Percentiles rank a stretch among this genome's conserved stretches.
Conservation (phyloP, 148 eudicot species). For the Fallopia convolvulus region DNA sequence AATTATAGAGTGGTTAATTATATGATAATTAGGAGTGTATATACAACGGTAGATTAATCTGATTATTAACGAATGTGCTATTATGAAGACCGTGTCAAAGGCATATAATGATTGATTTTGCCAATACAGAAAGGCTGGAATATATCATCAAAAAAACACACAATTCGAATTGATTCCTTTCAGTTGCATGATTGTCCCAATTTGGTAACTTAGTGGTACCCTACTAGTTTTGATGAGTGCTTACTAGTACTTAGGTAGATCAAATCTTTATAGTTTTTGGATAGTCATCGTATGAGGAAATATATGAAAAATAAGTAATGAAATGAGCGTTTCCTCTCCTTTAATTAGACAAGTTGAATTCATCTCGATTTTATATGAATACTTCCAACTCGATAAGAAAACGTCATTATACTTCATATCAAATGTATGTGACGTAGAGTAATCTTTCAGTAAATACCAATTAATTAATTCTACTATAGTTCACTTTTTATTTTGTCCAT, state of each 20-base stretch:
- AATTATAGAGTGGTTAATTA: background rate
- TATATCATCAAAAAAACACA: background rate
- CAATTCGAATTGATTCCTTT: background rate
- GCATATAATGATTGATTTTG: slow-evolving; percentile 7
- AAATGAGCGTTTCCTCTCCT: no score
- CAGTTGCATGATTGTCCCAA: slow-evolving; percentile 9
- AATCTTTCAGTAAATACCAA: no score
- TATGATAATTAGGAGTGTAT: background rate
- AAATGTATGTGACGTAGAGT: no score
- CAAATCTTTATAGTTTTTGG: no score
- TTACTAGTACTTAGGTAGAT: background rate
- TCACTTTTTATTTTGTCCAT: no score
- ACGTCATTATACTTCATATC: no score
- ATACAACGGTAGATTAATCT: background rate
- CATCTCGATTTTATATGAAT: no score
- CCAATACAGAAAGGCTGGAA: slow-evolving; percentile 3
- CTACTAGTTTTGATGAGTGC: slow-evolving; percentile 6
- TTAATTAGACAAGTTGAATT: no score
- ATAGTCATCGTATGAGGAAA: no score
- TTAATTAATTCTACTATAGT: no score
- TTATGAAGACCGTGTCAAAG: slow-evolving; percentile 8
- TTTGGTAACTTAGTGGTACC: slow-evolving; percentile 6
- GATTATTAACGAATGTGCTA: background rate
- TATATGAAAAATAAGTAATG: no score
- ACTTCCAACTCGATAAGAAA: no score